These are phyloP conservation scores for Imleria badia DNA, from an alignment of 768 basidiomycete genomes.

Conservation along the genomic window DNA sequence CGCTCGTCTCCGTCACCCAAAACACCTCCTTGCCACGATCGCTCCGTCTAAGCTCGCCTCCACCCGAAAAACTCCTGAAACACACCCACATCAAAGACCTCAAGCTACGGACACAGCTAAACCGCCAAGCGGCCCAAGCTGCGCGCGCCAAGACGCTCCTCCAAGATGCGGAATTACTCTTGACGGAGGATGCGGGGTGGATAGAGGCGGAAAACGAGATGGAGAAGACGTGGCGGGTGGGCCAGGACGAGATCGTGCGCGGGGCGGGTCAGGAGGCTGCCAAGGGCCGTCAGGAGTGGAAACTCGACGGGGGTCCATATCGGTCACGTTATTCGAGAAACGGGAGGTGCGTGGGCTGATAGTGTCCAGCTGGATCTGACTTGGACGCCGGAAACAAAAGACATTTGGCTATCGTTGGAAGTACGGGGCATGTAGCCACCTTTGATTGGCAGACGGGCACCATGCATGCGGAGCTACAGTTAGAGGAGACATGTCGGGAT, in stretches of 20 bases:
- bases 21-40: constrained; percentile 69
- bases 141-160: constrained; percentile 60
- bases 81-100: constrained; percentile 69
- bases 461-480: constrained; percentile 82
- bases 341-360: constrained; percentile 63
- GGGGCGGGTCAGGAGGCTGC: constrained; percentile 74
- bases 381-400: constrained; percentile 37
- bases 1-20: constrained; percentile 53
- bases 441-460: constrained; percentile 92
- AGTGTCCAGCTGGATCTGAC: neutral
- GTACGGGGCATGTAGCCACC: constrained; percentile 82
- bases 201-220: constrained; percentile 77
- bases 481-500: constrained; percentile 89
- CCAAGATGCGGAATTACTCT: constrained; percentile 71
- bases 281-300: constrained; percentile 72
- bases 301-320: constrained; percentile 85
- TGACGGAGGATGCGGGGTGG: constrained; percentile 65
- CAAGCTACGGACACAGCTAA: constrained; percentile 71
- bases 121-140: constrained; percentile 58
- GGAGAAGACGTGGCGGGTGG: constrained; percentile 88
- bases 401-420: constrained; percentile 84
- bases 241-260: constrained; percentile 73
- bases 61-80: constrained; percentile 45
- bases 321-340: constrained; percentile 84
- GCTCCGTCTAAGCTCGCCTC: constrained; percentile 50